Percentiles rank a stretch among this genome's conserved stretches.
These are phyloP conservation scores for Rhynchospora breviuscula DNA, from an alignment of 176 grass and related monocot genomes.

Conservation along the genomic window DNA sequence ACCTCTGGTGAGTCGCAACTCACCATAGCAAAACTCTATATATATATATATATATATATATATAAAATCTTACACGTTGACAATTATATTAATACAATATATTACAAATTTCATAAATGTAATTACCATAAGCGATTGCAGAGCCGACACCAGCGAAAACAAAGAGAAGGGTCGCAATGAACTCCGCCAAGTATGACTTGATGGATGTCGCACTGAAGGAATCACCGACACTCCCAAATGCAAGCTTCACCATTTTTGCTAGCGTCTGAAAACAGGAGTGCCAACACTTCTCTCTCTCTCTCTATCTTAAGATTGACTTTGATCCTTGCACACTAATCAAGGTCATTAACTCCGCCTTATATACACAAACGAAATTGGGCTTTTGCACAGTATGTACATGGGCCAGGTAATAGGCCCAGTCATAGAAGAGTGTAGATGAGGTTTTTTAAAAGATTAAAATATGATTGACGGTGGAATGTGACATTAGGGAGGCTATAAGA, in stretches of 20 bases:
- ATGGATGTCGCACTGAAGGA: slow-evolving; percentile 56
- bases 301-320: slow-evolving; percentile 3
- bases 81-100: too few relatives aligned
- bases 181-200: slow-evolving; percentile 73
- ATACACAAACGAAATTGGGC: slow-evolving; percentile 33
- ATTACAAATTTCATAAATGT: neutral
- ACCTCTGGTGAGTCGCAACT: too few relatives aligned
- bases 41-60: too few relatives aligned
- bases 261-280: neutral
- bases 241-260: slow-evolving; percentile 68
- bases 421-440: neutral
- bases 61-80: too few relatives aligned
- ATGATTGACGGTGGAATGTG: slow-evolving; percentile 46
- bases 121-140: slow-evolving; percentile 66
- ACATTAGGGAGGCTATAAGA: slow-evolving; percentile 20
- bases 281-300: neutral
- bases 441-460: slow-evolving; percentile 34
- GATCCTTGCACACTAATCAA: neutral
- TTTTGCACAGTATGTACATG: neutral
- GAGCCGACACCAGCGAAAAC: slow-evolving; percentile 89
- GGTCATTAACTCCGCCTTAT: slow-evolving; percentile 22
- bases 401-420: neutral
- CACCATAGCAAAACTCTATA: too few relatives aligned
- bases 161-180: slow-evolving; percentile 85
- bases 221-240: slow-evolving; percentile 63